phyloP scores from a whole-genome alignment of 2,329 filamentous ascomycete genomes.

The Hymenotorrendiella dingleyae region DNA sequence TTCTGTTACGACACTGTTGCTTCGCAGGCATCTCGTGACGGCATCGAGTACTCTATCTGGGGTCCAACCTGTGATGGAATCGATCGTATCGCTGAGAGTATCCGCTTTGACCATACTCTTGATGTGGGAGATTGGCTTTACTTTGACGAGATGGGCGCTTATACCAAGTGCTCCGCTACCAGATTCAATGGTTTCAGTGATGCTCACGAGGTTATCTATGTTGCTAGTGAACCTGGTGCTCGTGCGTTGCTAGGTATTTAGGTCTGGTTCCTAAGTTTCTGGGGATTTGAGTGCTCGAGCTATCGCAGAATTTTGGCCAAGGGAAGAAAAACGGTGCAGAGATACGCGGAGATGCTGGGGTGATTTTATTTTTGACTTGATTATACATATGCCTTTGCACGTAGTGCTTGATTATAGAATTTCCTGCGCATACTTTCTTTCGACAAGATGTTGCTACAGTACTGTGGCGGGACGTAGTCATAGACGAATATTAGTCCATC shows the following conservation, averaged over 20 bases:
- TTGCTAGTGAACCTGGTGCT: conserved; percentile 88
- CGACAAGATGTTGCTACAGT: too few species aligned
- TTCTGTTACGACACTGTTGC: conserved; percentile 52
- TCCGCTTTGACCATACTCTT: conserved; percentile 68
- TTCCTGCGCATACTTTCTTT: too few species aligned
- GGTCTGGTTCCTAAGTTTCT: too few species aligned
- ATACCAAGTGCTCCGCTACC: conserved; percentile 96
- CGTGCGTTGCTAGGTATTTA: conserved; percentile 58
- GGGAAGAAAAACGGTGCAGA: too few species aligned
- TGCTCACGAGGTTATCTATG: conserved; percentile 86
- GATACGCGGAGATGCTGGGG: too few species aligned
- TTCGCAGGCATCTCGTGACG: conserved; percentile 43
- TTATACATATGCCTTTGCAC: too few species aligned
- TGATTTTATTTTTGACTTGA: too few species aligned
- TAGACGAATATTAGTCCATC: too few species aligned
- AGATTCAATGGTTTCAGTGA: conserved; percentile 97
- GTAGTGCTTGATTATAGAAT: too few species aligned
- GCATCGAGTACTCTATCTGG: conserved; percentile 91
- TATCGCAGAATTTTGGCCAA: too few species aligned
- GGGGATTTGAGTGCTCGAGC: too few species aligned
- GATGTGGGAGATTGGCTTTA: conserved; percentile 97
- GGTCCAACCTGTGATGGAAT: conserved; percentile 97
- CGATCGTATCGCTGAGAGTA: conserved; percentile 83
- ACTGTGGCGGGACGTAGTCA: too few species aligned
- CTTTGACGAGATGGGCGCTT: conserved; percentile 98